Percentiles rank a stretch among this genome's conserved stretches.
Evolutionary conservation across 2,329 filamentous ascomycete species (phyloP).

Genomic region (Diaporthe aspalathi): DNA sequence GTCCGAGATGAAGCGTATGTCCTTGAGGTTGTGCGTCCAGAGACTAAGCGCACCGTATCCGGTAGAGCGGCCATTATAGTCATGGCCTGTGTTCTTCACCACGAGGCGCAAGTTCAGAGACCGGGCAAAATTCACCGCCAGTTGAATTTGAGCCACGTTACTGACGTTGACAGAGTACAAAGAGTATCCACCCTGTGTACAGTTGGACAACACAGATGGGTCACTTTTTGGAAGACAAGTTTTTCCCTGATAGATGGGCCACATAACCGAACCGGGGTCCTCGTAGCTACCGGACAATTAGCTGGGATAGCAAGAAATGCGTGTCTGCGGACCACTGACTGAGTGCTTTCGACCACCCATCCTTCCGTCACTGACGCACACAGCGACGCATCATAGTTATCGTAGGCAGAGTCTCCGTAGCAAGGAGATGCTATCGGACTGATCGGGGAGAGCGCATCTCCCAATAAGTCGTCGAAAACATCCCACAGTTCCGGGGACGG

Average conservation of each 20-base stretch:
- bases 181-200: slow-evolving; percentile 54
- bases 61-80: slow-evolving; percentile 54
- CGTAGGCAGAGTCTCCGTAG: slow-evolving; percentile 43
- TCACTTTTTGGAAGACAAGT: slow-evolving; percentile 43
- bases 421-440: slow-evolving; percentile 49
- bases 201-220: slow-evolving; percentile 42
- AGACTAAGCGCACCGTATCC: slow-evolving; percentile 52
- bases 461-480: slow-evolving; percentile 44
- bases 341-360: slow-evolving; percentile 45
- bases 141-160: slow-evolving; percentile 55
- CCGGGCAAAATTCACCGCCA: slow-evolving; percentile 59
- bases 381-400: slow-evolving; percentile 43
- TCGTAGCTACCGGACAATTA: slow-evolving; percentile 43
- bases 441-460: slow-evolving; percentile 48
- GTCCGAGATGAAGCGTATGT: slow-evolving; percentile 45
- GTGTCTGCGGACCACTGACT: slow-evolving; percentile 39
- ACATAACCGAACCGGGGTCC: slow-evolving; percentile 53
- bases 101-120: slow-evolving; percentile 61
- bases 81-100: slow-evolving; percentile 64
- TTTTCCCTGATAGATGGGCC: slow-evolving; percentile 48
- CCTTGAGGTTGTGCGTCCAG: slow-evolving; percentile 52
- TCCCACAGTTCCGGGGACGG: slow-evolving; percentile 46
- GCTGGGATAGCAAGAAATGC: not conserved
- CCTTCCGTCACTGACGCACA: slow-evolving; percentile 45
- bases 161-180: slow-evolving; percentile 54